Conservation (phyloP, 2,329 filamentous ascomycete species). For the Aspergillus costaricaensis region DNA sequence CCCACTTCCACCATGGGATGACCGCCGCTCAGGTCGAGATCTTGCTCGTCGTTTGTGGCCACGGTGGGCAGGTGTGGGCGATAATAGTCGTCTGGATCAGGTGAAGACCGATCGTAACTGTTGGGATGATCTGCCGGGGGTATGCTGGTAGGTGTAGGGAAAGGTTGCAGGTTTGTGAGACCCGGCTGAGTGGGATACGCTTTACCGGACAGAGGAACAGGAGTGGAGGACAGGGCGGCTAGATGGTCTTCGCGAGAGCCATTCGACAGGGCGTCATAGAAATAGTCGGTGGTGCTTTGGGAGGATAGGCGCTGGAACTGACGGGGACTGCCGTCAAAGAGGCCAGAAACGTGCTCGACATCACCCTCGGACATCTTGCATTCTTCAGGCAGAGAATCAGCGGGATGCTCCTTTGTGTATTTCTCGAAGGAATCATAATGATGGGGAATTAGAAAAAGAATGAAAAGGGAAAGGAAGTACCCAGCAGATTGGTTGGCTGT, state of each 20-base stretch:
- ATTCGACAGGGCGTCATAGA: slow-evolving; percentile 25
- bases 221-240: slow-evolving; percentile 26
- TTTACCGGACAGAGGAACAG: slow-evolving; percentile 21
- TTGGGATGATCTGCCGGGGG: slow-evolving; percentile 27
- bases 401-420: slow-evolving; percentile 6
- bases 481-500: slow-evolving; percentile 29
- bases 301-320: slow-evolving; percentile 36
- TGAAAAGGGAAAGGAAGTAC: slow-evolving; percentile 6
- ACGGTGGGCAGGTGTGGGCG: slow-evolving; percentile 46
- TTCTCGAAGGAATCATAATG: neutral
- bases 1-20: slow-evolving; percentile 22
- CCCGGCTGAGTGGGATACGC: slow-evolving; percentile 24
- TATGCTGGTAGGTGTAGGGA: slow-evolving; percentile 20
- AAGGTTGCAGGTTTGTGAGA: slow-evolving; percentile 24
- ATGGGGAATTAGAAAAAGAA: neutral
- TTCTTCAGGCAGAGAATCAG: slow-evolving; percentile 34
- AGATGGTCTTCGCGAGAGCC: slow-evolving; percentile 30
- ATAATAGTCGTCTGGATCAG: slow-evolving; percentile 56
- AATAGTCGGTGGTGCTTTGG: slow-evolving; percentile 26
- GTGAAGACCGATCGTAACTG: slow-evolving; percentile 31
- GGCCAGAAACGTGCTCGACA: slow-evolving; percentile 43
- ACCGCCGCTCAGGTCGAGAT: slow-evolving; percentile 14
- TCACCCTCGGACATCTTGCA: slow-evolving; percentile 48
- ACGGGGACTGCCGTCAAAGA: slow-evolving; percentile 32
- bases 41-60: slow-evolving; percentile 30